Evolutionary conservation across 352 stramenopile species (phyloP).

Genomic region (Globisporangium middletonii): DNA sequence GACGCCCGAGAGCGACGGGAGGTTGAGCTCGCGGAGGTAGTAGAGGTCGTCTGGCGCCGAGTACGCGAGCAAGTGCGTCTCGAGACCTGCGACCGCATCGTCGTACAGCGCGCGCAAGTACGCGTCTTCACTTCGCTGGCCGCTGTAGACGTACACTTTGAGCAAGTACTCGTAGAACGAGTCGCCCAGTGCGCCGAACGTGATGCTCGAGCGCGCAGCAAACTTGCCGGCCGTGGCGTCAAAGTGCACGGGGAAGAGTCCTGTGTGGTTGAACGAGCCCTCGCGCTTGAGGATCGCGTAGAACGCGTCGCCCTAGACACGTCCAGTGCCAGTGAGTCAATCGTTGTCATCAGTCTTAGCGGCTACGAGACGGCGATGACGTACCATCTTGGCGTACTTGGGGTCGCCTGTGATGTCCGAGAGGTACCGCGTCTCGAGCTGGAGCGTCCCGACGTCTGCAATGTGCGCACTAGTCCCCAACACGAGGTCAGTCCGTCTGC

Average conservation of each 20-base stretch:
- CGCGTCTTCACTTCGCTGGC: conserved; percentile 54
- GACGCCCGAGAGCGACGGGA: conserved; percentile 34
- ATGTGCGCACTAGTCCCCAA: conserved; percentile 44
- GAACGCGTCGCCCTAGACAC: conserved; percentile 59
- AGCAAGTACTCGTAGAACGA: conserved; percentile 99
- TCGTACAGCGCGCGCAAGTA: conserved; percentile 91
- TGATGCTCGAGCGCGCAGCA: conserved; percentile 43
- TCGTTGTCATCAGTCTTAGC: neutral
- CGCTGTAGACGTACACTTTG: conserved; percentile 97
- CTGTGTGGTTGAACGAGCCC: conserved; percentile 65
- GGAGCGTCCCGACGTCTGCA: conserved; percentile 79
- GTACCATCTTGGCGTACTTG: conserved; percentile 63
- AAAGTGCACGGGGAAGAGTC: conserved; percentile 88
- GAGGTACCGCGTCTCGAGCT: conserved; percentile 79
- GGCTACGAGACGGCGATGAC: neutral
- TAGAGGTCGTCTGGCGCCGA: conserved; percentile 56
- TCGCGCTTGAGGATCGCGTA: conserved; percentile 68
- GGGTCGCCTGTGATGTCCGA: conserved; percentile 70
- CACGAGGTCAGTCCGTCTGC: neutral
- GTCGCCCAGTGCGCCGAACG: conserved; percentile 93
- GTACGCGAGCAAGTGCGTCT: conserved; percentile 85
- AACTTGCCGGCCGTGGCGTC: conserved; percentile 31
- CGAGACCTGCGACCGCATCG: conserved; percentile 89
- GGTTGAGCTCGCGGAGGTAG: conserved; percentile 51
- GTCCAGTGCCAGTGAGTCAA: neutral